A percentile compares a stretch with the other conserved stretches of the same genome.
Evolutionary conservation across 2,329 filamentous ascomycete genomes (phyloP).

Genomic region (Monilinia laxa): DNA sequence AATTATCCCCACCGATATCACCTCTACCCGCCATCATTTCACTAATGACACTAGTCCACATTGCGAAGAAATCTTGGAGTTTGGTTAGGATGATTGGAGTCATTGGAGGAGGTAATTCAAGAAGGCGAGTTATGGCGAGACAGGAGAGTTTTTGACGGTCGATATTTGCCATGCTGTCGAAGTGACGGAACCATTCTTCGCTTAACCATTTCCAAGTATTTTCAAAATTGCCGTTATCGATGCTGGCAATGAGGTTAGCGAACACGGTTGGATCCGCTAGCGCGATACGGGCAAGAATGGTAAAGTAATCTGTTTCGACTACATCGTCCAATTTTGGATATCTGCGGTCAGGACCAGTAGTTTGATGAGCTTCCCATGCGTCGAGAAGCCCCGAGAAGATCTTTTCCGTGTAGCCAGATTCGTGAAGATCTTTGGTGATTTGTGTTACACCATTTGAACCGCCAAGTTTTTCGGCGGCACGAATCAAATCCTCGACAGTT

Average conservation of each 20-base stretch:
- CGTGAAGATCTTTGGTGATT: conserved; percentile 65
- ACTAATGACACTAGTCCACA: conserved; percentile 71
- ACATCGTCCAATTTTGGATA: conserved; percentile 69
- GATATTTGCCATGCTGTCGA: conserved; percentile 65
- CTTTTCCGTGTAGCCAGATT: conserved; percentile 60
- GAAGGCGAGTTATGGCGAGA: conserved; percentile 68
- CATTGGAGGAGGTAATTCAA: conserved; percentile 60
- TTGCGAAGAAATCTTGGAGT: conserved; percentile 70
- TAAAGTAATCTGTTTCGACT: conserved; percentile 82
- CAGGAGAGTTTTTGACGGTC: conserved; percentile 70
- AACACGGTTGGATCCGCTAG: conserved; percentile 73
- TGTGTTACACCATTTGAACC: conserved; percentile 59
- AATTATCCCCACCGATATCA: conserved; percentile 49
- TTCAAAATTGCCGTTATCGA: conserved; percentile 42
- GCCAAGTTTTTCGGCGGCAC: conserved; percentile 60
- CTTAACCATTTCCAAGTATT: conserved; percentile 60
- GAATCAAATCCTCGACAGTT: conserved; percentile 65
- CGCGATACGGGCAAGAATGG: conserved; percentile 75
- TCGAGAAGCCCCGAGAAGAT: conserved; percentile 66
- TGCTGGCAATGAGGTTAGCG: conserved; percentile 53
- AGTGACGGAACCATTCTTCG: conserved; percentile 65
- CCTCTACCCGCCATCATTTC: conserved; percentile 63
- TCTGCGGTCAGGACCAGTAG: conserved; percentile 74
- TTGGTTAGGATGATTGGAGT: conserved; percentile 54
- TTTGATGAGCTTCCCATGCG: conserved; percentile 73